Evolutionary conservation across 768 basidiomycete species (phyloP).

Genomic region (Candolleomyces eurysporus): DNA sequence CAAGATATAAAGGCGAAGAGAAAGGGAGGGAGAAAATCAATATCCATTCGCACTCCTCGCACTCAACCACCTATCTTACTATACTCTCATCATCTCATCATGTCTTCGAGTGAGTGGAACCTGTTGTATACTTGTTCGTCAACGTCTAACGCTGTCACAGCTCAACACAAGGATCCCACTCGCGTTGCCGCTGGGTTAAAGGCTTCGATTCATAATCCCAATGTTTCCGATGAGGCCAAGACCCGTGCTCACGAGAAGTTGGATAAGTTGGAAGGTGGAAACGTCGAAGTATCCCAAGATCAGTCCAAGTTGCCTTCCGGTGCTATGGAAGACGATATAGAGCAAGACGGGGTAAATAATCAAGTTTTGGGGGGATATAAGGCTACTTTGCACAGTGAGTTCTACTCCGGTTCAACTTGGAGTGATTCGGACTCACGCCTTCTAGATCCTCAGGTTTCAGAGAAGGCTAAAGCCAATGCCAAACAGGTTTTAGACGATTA

Average conservation of each 20-base stretch:
- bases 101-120: too few relatives aligned
- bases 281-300: background rate
- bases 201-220: constrained; percentile 56
- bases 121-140: too few relatives aligned
- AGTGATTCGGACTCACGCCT: background rate
- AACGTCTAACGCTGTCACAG: too few relatives aligned
- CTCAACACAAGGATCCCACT: constrained; percentile 19
- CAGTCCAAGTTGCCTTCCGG: background rate
- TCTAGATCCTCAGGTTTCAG: constrained; percentile 14
- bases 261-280: background rate
- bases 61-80: too few relatives aligned
- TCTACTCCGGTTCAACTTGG: background rate
- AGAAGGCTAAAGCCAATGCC: constrained; percentile 16
- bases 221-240: constrained; percentile 52
- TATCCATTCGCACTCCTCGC: too few relatives aligned
- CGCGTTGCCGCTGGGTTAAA: constrained; percentile 49
- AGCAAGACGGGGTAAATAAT: background rate
- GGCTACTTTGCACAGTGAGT: constrained; percentile 26
- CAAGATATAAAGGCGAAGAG: too few relatives aligned
- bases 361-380: constrained; percentile 28
- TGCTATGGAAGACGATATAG: background rate
- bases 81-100: too few relatives aligned
- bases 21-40: too few relatives aligned
- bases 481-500: constrained; percentile 13
- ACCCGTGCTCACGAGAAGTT: constrained; percentile 36